Conservation (phyloP, 2,329 filamentous ascomycete genomes). For the Chaetomiaceae sp. region DNA sequence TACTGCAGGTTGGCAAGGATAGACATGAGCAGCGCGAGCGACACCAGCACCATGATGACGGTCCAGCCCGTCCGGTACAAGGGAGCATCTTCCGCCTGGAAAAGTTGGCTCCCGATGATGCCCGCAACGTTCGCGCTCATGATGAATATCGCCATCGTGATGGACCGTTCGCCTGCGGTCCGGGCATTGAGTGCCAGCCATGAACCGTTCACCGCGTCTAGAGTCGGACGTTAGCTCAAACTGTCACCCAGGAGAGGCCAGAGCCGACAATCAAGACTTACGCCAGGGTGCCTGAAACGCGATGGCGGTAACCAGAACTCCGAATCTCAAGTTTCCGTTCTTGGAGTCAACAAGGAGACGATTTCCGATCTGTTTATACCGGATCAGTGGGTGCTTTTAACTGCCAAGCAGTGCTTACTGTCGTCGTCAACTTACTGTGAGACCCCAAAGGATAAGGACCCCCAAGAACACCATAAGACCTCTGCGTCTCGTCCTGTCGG, state of each 20-base stretch:
- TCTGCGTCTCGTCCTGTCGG: conserved; percentile 25
- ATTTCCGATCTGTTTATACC: conserved; percentile 27
- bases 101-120: conserved; percentile 27
- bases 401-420: too few species aligned
- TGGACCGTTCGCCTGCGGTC: conserved; percentile 23
- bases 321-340: conserved; percentile 28
- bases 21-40: conserved; percentile 16
- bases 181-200: conserved; percentile 25
- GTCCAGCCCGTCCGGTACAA: conserved; percentile 24
- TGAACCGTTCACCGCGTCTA: conserved; percentile 24
- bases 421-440: conserved; percentile 27
- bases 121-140: conserved; percentile 27
- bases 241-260: neutral
- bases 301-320: conserved; percentile 28
- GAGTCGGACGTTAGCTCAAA: neutral
- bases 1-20: conserved; percentile 24
- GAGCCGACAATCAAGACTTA: conserved; percentile 19
- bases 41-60: conserved; percentile 17
- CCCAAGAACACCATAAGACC: conserved; percentile 31
- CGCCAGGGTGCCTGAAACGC: conserved; percentile 31
- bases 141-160: conserved; percentile 27
- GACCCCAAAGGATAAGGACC: conserved; percentile 28
- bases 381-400: neutral
- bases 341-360: conserved; percentile 27
- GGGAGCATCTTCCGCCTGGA: conserved; percentile 23